Conservation (phyloP, 2,329 filamentous ascomycete species). For the Hymenoscyphus repandus region DNA sequence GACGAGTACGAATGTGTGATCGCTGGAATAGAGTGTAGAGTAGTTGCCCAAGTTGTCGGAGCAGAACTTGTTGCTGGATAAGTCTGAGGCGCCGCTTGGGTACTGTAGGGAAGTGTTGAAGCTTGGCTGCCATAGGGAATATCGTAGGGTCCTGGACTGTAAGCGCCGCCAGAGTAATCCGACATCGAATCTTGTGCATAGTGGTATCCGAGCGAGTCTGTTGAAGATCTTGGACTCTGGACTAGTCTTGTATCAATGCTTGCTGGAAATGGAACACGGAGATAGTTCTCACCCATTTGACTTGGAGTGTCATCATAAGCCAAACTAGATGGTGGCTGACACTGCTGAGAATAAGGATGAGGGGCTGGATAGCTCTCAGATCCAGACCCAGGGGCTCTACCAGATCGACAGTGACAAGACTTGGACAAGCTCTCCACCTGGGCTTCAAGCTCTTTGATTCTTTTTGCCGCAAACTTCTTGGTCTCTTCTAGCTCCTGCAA, state of each 20-base stretch:
- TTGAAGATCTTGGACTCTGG: neutral
- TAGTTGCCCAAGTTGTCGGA: neutral
- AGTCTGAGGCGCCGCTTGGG: neutral
- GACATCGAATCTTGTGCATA: no score
- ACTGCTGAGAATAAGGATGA: neutral
- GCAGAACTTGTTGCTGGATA: neutral
- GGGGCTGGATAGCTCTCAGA: neutral
- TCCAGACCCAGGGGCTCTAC: neutral
- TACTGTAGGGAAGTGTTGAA: conserved; percentile 1
- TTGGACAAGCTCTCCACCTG: conserved; percentile 5
- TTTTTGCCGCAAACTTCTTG: conserved; percentile 1
- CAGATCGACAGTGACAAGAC: conserved; percentile 1
- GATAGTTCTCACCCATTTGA: neutral
- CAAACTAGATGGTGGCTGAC: neutral
- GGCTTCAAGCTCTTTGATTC: conserved; percentile 11
- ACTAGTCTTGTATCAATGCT: neutral
- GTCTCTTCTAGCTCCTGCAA: conserved; percentile 9
- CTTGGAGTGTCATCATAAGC: neutral
- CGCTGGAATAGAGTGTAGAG: neutral
- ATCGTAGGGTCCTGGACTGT: neutral
- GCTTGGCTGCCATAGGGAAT: neutral
- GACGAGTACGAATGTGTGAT: neutral
- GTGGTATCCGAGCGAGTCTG: no score
- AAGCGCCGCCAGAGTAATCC: no score
- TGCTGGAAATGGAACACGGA: neutral